Percentiles rank a stretch among this genome's conserved stretches.
Conservation (phyloP, 2,329 filamentous ascomycete species). For the Thermothelomyces thermophilus region DNA sequence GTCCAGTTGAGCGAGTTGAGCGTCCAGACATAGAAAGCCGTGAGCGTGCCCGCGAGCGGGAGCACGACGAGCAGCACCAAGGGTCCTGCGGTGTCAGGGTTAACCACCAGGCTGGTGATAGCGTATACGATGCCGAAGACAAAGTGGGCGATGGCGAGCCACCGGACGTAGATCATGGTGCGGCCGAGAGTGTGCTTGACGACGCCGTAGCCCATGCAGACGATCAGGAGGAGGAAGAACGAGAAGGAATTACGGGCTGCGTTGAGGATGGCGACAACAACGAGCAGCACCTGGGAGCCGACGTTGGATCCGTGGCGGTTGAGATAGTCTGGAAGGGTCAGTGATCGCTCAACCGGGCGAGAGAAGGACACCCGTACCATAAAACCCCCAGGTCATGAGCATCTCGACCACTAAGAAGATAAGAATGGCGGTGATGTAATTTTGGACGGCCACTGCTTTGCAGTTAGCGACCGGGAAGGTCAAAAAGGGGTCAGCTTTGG, state of each 20-base stretch:
- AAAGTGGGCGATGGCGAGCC: constrained; percentile 87
- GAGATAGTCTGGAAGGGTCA: constrained; percentile 63
- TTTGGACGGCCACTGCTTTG: constrained; percentile 79
- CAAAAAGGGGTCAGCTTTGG: too few relatives aligned
- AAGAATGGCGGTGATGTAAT: constrained; percentile 96
- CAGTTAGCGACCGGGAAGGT: constrained; percentile 27
- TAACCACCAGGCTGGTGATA: constrained; percentile 79
- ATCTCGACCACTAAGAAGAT: constrained; percentile 93
- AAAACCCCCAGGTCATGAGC: constrained; percentile 98
- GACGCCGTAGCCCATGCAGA: constrained; percentile 98
- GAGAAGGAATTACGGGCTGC: constrained; percentile 95
- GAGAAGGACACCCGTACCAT: constrained; percentile 47
- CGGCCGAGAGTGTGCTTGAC: constrained; percentile 88
- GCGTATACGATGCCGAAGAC: constrained; percentile 92
- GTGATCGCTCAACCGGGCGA: not conserved
- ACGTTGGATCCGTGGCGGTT: constrained; percentile 82
- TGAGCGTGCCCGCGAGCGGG: constrained; percentile 83
- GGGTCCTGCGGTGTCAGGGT: constrained; percentile 83
- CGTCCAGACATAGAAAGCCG: constrained; percentile 98
- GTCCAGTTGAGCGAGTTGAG: constrained; percentile 90
- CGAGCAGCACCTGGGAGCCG: constrained; percentile 77
- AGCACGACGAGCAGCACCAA: constrained; percentile 90
- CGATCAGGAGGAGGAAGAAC: constrained; percentile 94
- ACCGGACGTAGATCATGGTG: constrained; percentile 90
- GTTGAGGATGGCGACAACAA: constrained; percentile 87